Percentiles rank a stretch among this genome's conserved stretches.
These are phyloP conservation scores for Cotoneaster glaucophyllus DNA, from an alignment of 306 rosid species.

Conservation along the genomic window DNA sequence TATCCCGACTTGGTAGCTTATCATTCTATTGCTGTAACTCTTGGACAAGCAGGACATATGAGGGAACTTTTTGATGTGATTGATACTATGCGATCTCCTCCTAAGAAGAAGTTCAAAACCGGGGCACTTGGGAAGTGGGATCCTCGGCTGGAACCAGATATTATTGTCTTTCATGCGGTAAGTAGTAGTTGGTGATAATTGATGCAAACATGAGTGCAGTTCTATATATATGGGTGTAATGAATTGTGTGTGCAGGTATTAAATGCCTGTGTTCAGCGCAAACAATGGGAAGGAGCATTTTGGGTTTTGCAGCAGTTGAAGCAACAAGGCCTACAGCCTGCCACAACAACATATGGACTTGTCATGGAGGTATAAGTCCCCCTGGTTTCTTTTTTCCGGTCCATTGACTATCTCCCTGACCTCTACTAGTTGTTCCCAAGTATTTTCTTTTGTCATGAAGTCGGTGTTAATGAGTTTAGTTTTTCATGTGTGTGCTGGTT, in stretches of 20 bases:
- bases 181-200: conserved; percentile 24
- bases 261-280: conserved; percentile 72
- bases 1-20: conserved; percentile 93
- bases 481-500: neutral
- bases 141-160: conserved; percentile 86
- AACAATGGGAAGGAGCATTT: conserved; percentile 96
- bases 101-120: conserved; percentile 67
- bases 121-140: conserved; percentile 80
- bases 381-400: conserved; percentile 13
- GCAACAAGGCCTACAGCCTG: conserved; percentile 47
- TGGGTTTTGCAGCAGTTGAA: conserved; percentile 92
- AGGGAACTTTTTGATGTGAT: conserved; percentile 88
- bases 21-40: conserved; percentile 80
- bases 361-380: conserved; percentile 79
- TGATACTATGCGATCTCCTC: conserved; percentile 79
- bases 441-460: neutral
- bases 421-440: neutral
- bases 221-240: neutral
- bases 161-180: conserved; percentile 75
- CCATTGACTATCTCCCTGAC: neutral
- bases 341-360: conserved; percentile 70
- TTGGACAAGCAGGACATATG: conserved; percentile 92
- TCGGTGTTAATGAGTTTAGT: neutral
- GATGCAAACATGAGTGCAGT: neutral
- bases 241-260: conserved; percentile 48